Percentiles rank a stretch among this genome's conserved stretches.
Evolutionary conservation across 140 eudicot species (phyloP).

Genomic region (Cichorium intybus): DNA sequence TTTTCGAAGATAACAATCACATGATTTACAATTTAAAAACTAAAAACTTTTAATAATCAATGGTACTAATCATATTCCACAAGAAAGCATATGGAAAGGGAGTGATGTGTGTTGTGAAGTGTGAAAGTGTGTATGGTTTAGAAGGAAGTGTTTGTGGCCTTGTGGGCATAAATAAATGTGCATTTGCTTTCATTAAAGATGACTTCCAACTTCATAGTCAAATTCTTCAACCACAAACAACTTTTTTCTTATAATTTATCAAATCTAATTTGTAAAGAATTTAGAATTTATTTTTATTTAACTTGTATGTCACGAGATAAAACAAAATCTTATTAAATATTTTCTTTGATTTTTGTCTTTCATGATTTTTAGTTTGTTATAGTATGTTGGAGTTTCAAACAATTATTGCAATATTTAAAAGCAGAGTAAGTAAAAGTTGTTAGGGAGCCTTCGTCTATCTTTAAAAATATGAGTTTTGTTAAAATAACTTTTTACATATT

Average conservation of each 20-base stretch:
- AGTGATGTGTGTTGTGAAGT: constrained; percentile 31
- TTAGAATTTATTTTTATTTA: neutral
- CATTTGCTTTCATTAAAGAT: neutral
- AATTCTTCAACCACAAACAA: constrained; percentile 30
- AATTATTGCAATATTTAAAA: too few species aligned
- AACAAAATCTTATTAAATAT: neutral
- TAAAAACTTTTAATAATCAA: neutral
- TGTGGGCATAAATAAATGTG: constrained; percentile 6
- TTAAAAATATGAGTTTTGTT: too few species aligned
- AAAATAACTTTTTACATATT: too few species aligned
- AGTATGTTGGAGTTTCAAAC: neutral
- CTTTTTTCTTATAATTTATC: constrained; percentile 16
- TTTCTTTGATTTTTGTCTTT: neutral
- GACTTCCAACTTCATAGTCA: constrained; percentile 28
- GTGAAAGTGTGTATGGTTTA: constrained; percentile 32
- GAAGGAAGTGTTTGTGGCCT: constrained; percentile 24
- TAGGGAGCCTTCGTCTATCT: neutral
- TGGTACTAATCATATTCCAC: constrained; percentile 9
- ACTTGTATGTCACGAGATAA: neutral
- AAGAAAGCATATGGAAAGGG: constrained; percentile 19
- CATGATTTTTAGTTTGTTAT: neutral
- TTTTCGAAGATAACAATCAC: constrained; percentile 1
- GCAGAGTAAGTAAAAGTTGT: too few species aligned
- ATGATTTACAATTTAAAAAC: neutral
- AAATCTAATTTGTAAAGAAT: neutral